Evolutionary conservation across 192 early-diverging fungal species (phyloP), one percentile per base, ranked within the genome.

Genomic region (Rhizophagus sp.): DNA sequence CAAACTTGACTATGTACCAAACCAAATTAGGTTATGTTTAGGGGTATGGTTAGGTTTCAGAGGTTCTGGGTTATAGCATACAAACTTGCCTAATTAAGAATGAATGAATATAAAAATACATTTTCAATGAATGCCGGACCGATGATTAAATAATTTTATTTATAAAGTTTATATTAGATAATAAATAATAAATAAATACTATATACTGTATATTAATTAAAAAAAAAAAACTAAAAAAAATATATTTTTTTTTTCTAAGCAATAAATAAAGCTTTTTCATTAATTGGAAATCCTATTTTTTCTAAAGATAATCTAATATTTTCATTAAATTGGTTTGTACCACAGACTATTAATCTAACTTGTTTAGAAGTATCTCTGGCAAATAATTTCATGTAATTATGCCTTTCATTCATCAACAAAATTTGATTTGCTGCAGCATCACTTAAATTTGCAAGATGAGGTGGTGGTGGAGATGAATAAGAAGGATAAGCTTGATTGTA

Each of bases 241-340:
- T 2, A 41, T 41, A 41, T 41, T 57, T 57, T 52, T 36, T 7
- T 41, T 36, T 36, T 36, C 36, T 57, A 57, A 4, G 15, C 12
- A 17, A 67, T 19, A 33, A 67, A 67, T 33, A 67, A 33, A 34
- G 65, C 30, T 30, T 67, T 67, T 67, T 67, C 65, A 67, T 67
- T n/a, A 25, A n/a, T 22, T 22, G 65, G 65, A 12, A 67, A 67
- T 13, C 65, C 30, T 33, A 67, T 33, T 11, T 33, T 67, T 0
- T 34, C 33, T 33, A 67, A 67, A 33, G 65, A 34, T 67, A 15
- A 4, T 67, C 3, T 67, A 67, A 67, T 30, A 33, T n/a, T 67
- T 15, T 67, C 65, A 27, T 33, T 67, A 27, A 67, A 33, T 33
- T 25, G 13, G 15, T 27, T 13, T 17, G 65, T 27, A 34, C 65